Conservation (phyloP, 2,329 filamentous ascomycete genomes). For the Simplicillium sp. region DNA sequence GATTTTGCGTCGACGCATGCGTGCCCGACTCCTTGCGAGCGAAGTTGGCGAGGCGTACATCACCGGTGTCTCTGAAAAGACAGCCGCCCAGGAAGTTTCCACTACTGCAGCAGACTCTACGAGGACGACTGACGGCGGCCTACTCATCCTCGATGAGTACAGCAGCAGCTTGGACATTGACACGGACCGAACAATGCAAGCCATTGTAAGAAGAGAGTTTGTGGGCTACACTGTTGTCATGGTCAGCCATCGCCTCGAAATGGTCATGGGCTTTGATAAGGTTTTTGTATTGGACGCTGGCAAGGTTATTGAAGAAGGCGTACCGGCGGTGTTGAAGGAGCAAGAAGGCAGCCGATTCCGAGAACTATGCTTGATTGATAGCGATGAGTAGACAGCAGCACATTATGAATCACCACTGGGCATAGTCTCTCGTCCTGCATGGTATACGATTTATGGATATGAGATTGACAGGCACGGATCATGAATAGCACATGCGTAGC, state of each 20-base stretch:
- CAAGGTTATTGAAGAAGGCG: conserved; percentile 50
- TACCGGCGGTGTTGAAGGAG: conserved; percentile 43
- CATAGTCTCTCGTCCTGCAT: no score
- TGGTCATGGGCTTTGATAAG: conserved; percentile 59
- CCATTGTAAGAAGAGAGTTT: conserved; percentile 18
- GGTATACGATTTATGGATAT: no score
- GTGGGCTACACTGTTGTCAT: conserved; percentile 35
- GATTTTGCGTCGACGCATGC: conserved; percentile 32
- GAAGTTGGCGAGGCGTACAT: neutral
- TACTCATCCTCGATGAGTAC: conserved; percentile 2
- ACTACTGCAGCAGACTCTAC: neutral
- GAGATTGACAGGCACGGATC: no score
- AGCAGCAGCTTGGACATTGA: conserved; percentile 17
- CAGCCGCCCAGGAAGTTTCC: no score
- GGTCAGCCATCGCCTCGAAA: conserved; percentile 44
- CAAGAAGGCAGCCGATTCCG: conserved; percentile 37
- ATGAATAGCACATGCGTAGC: no score
- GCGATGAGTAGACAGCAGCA: no score
- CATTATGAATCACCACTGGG: no score
- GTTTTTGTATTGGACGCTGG: conserved; percentile 58
- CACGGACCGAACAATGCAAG: conserved; percentile 20
- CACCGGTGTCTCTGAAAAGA: no score
- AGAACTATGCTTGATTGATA: conserved; percentile 24
- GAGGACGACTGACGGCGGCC: neutral
- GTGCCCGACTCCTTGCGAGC: conserved; percentile 3